Evolutionary conservation across 2,329 filamentous ascomycete species (phyloP).

Genomic region (Hypoxylon sp.): DNA sequence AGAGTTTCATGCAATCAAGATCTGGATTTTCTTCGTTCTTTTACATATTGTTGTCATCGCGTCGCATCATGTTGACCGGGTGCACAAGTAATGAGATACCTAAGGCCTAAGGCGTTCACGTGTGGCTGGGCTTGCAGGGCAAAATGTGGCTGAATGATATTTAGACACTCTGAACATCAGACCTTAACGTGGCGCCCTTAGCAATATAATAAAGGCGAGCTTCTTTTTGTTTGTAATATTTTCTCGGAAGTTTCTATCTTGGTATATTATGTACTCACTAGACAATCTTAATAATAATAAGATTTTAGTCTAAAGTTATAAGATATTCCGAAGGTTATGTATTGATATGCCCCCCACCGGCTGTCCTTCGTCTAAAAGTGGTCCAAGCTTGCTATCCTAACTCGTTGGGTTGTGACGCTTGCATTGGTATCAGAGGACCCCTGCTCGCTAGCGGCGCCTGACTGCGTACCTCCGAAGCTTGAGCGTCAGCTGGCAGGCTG

Average conservation of each 20-base stretch:
- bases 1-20: background rate
- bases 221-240: too few species aligned
- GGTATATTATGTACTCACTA: too few species aligned
- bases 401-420: conserved; percentile 31
- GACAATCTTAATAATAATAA: too few species aligned
- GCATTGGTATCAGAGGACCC: conserved; percentile 26
- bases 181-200: too few species aligned
- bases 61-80: background rate
- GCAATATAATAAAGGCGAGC: too few species aligned
- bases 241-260: background rate
- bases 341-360: background rate
- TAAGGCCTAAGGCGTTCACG: background rate
- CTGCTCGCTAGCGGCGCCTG: conserved; percentile 29
- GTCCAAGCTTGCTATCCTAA: conserved; percentile 15
- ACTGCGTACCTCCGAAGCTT: conserved; percentile 37
- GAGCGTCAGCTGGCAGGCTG: conserved; percentile 29
- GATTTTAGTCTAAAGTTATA: background rate
- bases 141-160: background rate
- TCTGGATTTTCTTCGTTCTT: background rate
- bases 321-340: background rate
- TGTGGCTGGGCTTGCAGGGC: background rate
- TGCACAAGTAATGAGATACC: background rate
- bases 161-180: background rate
- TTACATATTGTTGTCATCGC: background rate
- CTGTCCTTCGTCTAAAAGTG: background rate